Evolutionary conservation across 257 asterid species (phyloP).

Genomic region (Capsicum baccatum): DNA sequence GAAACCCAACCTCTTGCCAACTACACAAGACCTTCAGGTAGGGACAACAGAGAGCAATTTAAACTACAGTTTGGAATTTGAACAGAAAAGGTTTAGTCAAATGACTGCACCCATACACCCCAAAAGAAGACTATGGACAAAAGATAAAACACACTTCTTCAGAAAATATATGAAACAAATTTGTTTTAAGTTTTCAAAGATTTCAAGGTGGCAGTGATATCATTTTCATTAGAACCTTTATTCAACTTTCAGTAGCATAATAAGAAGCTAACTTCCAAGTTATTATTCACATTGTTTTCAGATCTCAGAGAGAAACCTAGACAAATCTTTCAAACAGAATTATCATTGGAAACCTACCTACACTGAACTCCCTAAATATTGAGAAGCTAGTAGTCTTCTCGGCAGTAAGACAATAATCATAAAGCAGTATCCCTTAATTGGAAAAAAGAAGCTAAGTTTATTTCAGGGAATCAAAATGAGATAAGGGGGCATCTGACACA

Average conservation of each 20-base stretch:
- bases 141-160: background rate
- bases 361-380: background rate
- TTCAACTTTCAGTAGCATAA: background rate
- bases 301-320: constrained; percentile 17
- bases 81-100: background rate
- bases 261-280: background rate
- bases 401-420: background rate
- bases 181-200: background rate
- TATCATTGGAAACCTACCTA: background rate
- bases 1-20: constrained; percentile 15
- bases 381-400: background rate
- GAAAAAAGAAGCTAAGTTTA: background rate
- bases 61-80: background rate
- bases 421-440: background rate
- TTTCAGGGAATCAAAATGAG: constrained; percentile 2
- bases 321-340: background rate
- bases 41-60: background rate
- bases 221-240: background rate
- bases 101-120: background rate
- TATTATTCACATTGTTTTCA: background rate
- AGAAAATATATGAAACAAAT: background rate
- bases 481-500: background rate
- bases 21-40: background rate
- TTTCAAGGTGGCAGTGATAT: background rate
- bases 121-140: background rate